Conservation (phyloP, 1,139 yeast species). For the Neolecta irregularis region DNA sequence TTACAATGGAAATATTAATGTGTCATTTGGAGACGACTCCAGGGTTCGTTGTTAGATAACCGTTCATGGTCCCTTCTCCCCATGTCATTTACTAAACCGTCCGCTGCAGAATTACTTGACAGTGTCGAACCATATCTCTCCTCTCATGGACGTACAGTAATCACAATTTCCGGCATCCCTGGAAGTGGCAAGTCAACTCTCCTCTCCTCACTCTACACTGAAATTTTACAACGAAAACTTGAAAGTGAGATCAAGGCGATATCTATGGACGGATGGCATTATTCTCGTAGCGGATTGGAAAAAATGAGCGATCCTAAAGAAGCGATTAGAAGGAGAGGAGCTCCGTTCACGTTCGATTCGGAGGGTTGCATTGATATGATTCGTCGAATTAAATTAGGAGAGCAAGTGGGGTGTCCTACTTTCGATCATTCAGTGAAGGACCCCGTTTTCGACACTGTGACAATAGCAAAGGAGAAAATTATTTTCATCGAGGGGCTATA, state of each 20-base stretch:
- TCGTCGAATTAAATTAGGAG: constrained; percentile 30
- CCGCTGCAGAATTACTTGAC: too few relatives aligned
- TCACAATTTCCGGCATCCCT: constrained; percentile 12
- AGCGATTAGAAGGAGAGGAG: constrained; percentile 59
- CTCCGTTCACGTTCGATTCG: constrained; percentile 74
- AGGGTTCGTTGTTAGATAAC: too few relatives aligned
- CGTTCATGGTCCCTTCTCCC: too few relatives aligned
- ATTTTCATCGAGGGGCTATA: constrained; percentile 44
- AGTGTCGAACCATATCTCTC: too few relatives aligned
- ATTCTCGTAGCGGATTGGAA: constrained; percentile 40
- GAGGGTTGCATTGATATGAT: too few relatives aligned
- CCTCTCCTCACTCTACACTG: too few relatives aligned
- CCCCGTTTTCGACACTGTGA: constrained; percentile 40
- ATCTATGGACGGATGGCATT: constrained; percentile 77
- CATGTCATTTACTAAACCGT: too few relatives aligned
- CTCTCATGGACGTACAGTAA: too few relatives aligned
- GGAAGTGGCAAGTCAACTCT: constrained; percentile 14
- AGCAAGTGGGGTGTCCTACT: constrained; percentile 40
- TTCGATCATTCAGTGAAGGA: constrained; percentile 56
- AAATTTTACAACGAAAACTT: too few relatives aligned
- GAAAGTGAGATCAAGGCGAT: constrained; percentile 17
- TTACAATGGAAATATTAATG: too few relatives aligned
- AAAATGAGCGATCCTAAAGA: constrained; percentile 37
- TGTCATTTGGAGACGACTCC: too few relatives aligned
- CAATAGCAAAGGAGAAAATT: constrained; percentile 32